These are phyloP conservation scores for Paradendryphiella salina DNA, from an alignment of 2,329 filamentous ascomycete genomes.

Conservation along the genomic window DNA sequence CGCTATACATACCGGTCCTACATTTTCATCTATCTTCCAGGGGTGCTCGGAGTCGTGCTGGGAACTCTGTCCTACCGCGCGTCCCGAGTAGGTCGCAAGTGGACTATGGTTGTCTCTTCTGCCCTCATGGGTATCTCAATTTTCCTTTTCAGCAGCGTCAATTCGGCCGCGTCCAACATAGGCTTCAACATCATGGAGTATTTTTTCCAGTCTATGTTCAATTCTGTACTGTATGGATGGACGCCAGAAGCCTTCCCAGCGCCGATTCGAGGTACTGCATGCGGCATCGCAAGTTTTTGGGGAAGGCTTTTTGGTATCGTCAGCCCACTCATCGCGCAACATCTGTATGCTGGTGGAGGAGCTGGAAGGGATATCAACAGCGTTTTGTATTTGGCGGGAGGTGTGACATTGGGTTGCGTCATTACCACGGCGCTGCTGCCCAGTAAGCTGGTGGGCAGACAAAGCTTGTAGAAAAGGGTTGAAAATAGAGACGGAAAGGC, in stretches of 20 bases:
- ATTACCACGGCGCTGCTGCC: slow-evolving; percentile 57
- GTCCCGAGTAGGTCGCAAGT: slow-evolving; percentile 51
- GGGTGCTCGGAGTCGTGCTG: slow-evolving; percentile 56
- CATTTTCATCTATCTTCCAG: slow-evolving; percentile 59
- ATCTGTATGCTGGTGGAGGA: slow-evolving; percentile 40
- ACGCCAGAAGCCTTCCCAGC: slow-evolving; percentile 58
- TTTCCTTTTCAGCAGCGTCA: slow-evolving; percentile 52
- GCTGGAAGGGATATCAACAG: slow-evolving; percentile 51
- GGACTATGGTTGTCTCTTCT: slow-evolving; percentile 51
- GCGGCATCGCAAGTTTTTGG: slow-evolving; percentile 62
- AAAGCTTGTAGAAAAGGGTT: slow-evolving; percentile 8
- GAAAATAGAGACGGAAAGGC: not conserved
- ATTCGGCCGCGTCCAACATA: slow-evolving; percentile 52
- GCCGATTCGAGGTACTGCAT: slow-evolving; percentile 56
- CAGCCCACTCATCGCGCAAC: slow-evolving; percentile 59
- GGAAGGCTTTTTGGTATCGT: slow-evolving; percentile 62
- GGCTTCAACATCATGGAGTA: slow-evolving; percentile 58
- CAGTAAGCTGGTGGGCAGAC: slow-evolving; percentile 38
- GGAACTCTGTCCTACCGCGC: slow-evolving; percentile 55
- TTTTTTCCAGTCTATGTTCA: slow-evolving; percentile 58
- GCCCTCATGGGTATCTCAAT: slow-evolving; percentile 52
- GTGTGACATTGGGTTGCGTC: slow-evolving; percentile 58
- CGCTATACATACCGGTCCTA: slow-evolving; percentile 57
- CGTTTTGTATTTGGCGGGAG: slow-evolving; percentile 61
- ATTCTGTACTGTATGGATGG: slow-evolving; percentile 57